phyloP scores from a whole-genome alignment of 2,329 filamentous ascomycete species.

The Cytospora paraplurivora region DNA sequence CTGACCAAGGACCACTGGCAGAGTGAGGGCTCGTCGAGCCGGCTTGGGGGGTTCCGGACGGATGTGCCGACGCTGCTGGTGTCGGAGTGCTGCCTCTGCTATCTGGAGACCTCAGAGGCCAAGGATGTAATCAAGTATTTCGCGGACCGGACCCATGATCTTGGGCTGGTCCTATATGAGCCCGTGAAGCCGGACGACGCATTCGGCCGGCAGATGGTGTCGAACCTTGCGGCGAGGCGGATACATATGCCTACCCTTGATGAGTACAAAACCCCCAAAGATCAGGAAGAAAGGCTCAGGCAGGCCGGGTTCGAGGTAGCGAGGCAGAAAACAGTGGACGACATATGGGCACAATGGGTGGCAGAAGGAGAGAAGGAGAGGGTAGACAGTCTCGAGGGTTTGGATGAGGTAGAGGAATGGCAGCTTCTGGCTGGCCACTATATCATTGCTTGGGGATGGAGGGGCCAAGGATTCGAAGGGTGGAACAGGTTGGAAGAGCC shows the following conservation, averaged over 20 bases:
- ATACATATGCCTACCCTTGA: conserved; percentile 84
- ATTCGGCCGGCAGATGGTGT: conserved; percentile 90
- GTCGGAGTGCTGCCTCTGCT: conserved; percentile 95
- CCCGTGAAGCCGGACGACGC: conserved; percentile 81
- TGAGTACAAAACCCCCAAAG: conserved; percentile 66
- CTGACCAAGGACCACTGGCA: conserved; percentile 42
- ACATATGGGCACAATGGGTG: conserved; percentile 80
- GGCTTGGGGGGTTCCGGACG: conserved; percentile 39
- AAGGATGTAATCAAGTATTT: conserved; percentile 67
- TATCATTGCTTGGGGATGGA: conserved; percentile 86
- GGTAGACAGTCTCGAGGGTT: conserved; percentile 76
- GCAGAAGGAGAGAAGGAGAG: conserved; percentile 70
- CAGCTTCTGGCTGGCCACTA: conserved; percentile 85
- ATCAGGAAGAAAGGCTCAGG: conserved; percentile 69
- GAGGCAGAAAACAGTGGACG: conserved; percentile 48
- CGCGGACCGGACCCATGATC: conserved; percentile 48
- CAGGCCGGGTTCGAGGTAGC: conserved; percentile 63
- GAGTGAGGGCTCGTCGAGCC: conserved; percentile 29
- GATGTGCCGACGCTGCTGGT: conserved; percentile 78
- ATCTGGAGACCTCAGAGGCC: conserved; percentile 70
- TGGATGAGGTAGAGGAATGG: conserved; percentile 97
- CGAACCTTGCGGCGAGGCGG: conserved; percentile 79
- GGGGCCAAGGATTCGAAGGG: conserved; percentile 47
- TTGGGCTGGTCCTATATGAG: conserved; percentile 79
- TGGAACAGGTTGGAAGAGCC: conserved; percentile 20